These are phyloP conservation scores for Lepiota venenata DNA, from an alignment of 768 basidiomycete species.

Conservation along the genomic window DNA sequence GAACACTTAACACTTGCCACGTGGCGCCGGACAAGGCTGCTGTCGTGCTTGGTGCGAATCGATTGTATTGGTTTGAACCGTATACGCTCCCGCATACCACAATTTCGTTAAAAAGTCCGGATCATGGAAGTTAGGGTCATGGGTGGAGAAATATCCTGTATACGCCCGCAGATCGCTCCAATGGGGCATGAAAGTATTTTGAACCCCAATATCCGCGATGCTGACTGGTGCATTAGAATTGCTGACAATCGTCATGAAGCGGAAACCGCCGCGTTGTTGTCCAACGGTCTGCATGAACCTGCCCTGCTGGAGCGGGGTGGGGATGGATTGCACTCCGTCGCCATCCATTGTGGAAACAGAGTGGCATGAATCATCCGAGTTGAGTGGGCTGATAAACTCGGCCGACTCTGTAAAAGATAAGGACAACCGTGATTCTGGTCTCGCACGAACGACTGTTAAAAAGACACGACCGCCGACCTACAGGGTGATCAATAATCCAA, in stretches of 20 bases:
- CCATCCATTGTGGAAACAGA: conserved; percentile 20
- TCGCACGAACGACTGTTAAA: conserved; percentile 23
- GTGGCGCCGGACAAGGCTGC: conserved; percentile 24
- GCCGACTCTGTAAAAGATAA: conserved; percentile 50
- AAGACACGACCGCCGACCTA: conserved; percentile 32
- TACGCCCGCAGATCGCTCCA: conserved; percentile 43
- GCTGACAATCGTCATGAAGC: conserved; percentile 42
- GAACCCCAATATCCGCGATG: conserved; percentile 39
- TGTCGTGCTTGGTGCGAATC: conserved; percentile 31
- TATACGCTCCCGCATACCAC: conserved; percentile 56
- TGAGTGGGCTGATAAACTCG: conserved; percentile 39
- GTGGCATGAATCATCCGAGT: conserved; percentile 38
- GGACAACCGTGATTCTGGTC: conserved; percentile 31
- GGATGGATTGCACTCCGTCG: conserved; percentile 33
- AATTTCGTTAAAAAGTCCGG: conserved; percentile 45
- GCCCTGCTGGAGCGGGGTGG: conserved; percentile 23
- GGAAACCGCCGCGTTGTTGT: conserved; percentile 44
- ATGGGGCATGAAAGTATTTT: conserved; percentile 47
- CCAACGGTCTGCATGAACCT: conserved; percentile 32
- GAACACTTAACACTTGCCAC: conserved; percentile 11
- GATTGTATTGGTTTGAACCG: conserved; percentile 48
- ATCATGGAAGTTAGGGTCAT: conserved; percentile 39
- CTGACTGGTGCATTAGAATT: conserved; percentile 32
- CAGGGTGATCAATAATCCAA: not conserved
- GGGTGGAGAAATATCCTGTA: conserved; percentile 44